Evolutionary conservation across 2,329 filamentous ascomycete species (phyloP).

Genomic region (Penicillium decumbens): DNA sequence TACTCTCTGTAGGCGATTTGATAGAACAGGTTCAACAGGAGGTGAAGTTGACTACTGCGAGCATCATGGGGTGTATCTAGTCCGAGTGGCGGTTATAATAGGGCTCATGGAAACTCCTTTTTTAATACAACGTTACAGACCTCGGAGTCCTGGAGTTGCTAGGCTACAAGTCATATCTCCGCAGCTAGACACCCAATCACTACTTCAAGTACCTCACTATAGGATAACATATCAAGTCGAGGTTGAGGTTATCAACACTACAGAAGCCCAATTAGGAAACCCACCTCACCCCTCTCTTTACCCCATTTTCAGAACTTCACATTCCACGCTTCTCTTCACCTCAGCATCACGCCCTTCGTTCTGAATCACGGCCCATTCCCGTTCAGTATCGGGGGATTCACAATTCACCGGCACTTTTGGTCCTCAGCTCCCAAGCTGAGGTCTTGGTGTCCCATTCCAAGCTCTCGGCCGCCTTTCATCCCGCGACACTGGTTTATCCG

Average conservation of each 20-base stretch:
- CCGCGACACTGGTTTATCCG: slow-evolving; percentile 13
- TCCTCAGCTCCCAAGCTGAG: slow-evolving; percentile 27
- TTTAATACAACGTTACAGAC: no score
- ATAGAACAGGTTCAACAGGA: slow-evolving; percentile 10
- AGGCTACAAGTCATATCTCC: no score
- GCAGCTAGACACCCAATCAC: no score
- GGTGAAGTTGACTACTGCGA: slow-evolving; percentile 3
- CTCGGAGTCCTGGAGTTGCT: no score
- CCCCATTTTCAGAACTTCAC: not conserved
- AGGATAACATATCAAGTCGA: no score
- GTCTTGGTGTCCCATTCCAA: slow-evolving; percentile 25
- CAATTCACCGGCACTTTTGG: slow-evolving; percentile 15
- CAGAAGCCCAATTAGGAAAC: slow-evolving; percentile 11
- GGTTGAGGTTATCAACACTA: no score
- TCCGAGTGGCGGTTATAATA: no score
- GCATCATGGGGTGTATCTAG: slow-evolving; percentile 3
- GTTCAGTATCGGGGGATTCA: slow-evolving; percentile 1
- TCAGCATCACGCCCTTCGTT: not conserved
- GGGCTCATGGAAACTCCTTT: no score
- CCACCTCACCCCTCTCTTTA: slow-evolving; percentile 3
- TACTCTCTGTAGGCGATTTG: slow-evolving; percentile 12
- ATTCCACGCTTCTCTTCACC: not conserved
- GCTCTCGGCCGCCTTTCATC: slow-evolving; percentile 21
- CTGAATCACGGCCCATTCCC: not conserved
- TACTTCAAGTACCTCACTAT: no score